Base-by-base conservation (phyloP, 495 filamentous ascomycete species). In the Aspergillus conjunctus region DNA sequence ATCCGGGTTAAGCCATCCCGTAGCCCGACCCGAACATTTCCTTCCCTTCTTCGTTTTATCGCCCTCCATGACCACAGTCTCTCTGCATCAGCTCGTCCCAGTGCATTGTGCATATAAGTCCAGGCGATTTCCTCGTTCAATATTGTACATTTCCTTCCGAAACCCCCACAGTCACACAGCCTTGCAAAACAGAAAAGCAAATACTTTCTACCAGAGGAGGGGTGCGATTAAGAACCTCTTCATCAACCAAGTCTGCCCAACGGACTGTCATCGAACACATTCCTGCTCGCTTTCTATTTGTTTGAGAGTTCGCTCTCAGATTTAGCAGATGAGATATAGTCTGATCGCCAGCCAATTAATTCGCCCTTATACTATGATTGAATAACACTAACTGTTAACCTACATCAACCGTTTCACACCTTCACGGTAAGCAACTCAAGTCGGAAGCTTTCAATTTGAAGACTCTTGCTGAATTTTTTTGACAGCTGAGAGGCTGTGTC, bases 361-460 rank as follows among this genome's bases (percentile, higher is more conserved):
- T 18, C 32, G 32, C 3, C 7, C 34, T 2, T 43, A 51, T 68
- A 72, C 56, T 63, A 77, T 79, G 75, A 65, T 80, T 76, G 66
- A 71, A 78, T 78, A 79, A 79, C 77, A 78, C 67, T 63, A 48
- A 66, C 71, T 76, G 56, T 56, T 32, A 54, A 26, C 33, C 18
- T 55, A 55, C 18, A 12, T 54, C 22, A 45, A n/a, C 18, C n/a
- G 33, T 30, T 32, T 30, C 8, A 17, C 7, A 21, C 17, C 50
- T 17, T 48, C 22, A 54, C 10, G 12, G 56, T 59, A 48, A 59
- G 56, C 45, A 11, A 18, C n/a, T 11, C 44, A 48, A 22, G 10
- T 17, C 44, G 10, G 1, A 26, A 26, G 2, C 26, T 26, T 26
- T 26, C 26, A 26, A 26, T 26, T 26, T 26, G 26, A 2, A 2